Conservation (phyloP, 1,284 basidiomycete species). For the Athelia psychrophila region DNA sequence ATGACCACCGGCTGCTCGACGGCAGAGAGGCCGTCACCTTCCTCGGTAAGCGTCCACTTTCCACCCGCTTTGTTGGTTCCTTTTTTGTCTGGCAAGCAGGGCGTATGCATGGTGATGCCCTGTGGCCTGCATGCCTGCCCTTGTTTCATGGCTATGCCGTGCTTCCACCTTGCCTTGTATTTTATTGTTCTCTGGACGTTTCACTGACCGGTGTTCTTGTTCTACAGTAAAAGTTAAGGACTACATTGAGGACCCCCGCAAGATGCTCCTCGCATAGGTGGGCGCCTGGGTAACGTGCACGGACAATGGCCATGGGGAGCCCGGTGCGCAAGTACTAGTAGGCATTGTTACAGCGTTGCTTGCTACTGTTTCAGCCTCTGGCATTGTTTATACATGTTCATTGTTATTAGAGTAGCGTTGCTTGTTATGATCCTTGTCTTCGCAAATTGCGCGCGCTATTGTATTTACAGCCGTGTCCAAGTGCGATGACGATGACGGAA, state of each 20-base stretch:
- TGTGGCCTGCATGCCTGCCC: no score
- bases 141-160: no score
- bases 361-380: background rate
- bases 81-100: no score
- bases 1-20: conserved; percentile 95
- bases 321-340: no score
- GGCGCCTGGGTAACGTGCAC: background rate
- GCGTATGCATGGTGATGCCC: no score
- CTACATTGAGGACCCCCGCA: conserved; percentile 66
- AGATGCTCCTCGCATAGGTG: conserved; percentile 50
- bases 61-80: background rate
- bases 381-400: background rate
- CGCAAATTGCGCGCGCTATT: no score
- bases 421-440: no score
- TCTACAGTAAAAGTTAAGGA: conserved; percentile 64
- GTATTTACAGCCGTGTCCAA: no score
- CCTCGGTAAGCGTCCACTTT: conserved; percentile 67
- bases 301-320: background rate
- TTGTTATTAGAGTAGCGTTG: no score
- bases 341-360: no score
- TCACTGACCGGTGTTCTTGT: conserved; percentile 7
- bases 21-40: conserved; percentile 97
- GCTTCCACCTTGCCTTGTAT: no score
- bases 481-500: no score
- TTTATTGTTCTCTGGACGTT: conserved; percentile 8